A percentile compares a stretch with the other conserved stretches of the same genome.
These are phyloP conservation scores for Picochlorum sp. DNA, from an alignment of 139 green algal species.

Conservation along the genomic window DNA sequence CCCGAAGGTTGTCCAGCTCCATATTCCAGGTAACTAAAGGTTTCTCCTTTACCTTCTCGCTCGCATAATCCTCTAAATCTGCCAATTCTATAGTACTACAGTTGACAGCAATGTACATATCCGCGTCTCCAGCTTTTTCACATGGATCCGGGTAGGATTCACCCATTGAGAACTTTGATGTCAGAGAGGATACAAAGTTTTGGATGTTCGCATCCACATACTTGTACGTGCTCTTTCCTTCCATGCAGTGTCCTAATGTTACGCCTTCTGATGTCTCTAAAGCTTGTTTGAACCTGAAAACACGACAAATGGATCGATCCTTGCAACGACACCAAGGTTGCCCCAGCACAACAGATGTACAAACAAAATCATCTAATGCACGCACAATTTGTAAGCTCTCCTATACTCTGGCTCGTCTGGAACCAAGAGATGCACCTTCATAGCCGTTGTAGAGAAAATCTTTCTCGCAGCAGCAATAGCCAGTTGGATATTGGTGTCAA, in stretches of 20 bases:
- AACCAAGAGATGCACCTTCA: conserved; percentile 68
- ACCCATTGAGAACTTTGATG: background rate
- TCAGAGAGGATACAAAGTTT: conserved; percentile 26
- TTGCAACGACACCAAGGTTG: background rate
- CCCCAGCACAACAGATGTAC: background rate
- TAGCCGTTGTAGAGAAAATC: conserved; percentile 39
- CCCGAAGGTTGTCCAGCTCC: conserved; percentile 90
- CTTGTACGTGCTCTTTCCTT: conserved; percentile 34
- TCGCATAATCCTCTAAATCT: conserved; percentile 54
- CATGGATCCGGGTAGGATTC: conserved; percentile 2
- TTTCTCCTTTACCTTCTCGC: conserved; percentile 33
- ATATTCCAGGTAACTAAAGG: conserved; percentile 84
- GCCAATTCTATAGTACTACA: conserved; percentile 67
- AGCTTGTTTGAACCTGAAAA: conserved; percentile 50
- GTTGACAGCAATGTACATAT: conserved; percentile 86
- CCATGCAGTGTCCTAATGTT: conserved; percentile 64
- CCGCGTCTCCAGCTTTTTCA: conserved; percentile 43
- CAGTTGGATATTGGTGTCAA: conserved; percentile 84
- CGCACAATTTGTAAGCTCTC: conserved; percentile 62
- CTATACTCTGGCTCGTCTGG: conserved; percentile 70
- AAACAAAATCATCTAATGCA: background rate
- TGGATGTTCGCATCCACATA: background rate
- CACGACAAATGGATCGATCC: background rate
- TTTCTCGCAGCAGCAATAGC: conserved; percentile 56
- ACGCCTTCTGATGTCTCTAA: conserved; percentile 49